Evolutionary conservation across 2,329 filamentous ascomycete species (phyloP).

Genomic region (Epichloe gansuensis): DNA sequence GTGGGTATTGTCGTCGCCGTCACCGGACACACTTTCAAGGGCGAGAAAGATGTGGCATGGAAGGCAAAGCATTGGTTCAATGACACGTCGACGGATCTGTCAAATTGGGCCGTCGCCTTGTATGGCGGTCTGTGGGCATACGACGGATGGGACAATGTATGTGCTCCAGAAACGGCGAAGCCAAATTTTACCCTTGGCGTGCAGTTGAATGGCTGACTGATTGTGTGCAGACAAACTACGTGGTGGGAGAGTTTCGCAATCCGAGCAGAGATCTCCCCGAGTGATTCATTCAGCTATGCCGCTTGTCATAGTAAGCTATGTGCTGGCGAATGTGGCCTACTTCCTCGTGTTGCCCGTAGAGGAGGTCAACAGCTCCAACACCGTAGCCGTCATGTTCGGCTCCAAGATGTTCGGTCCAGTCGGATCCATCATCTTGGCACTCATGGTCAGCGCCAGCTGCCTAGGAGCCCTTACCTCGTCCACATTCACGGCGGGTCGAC

Average conservation of each 20-base stretch:
- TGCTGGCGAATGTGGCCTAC: constrained; percentile 86
- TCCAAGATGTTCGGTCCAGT: constrained; percentile 75
- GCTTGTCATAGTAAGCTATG: constrained; percentile 78
- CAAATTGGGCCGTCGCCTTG: constrained; percentile 82
- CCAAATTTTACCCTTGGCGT: background rate
- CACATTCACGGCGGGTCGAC: constrained; percentile 81
- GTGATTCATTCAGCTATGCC: constrained; percentile 97
- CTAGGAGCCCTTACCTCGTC: constrained; percentile 92
- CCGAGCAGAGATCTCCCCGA: constrained; percentile 79
- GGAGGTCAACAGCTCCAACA: constrained; percentile 78
- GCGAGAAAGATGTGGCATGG: constrained; percentile 71
- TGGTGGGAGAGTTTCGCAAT: constrained; percentile 92
- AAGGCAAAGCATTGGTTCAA: constrained; percentile 82
- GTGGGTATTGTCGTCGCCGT: constrained; percentile 80
- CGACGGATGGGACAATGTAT: constrained; percentile 96
- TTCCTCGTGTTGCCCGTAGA: constrained; percentile 80
- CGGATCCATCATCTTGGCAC: constrained; percentile 72
- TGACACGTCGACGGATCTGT: constrained; percentile 66
- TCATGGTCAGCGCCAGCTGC: constrained; percentile 83
- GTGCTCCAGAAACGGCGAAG: constrained; percentile 19
- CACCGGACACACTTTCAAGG: constrained; percentile 71
- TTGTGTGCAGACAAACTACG: constrained; percentile 73
- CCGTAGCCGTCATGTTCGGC: constrained; percentile 91
- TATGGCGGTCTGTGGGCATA: constrained; percentile 97
- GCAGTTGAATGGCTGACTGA: background rate